Conservation (phyloP, 257 asterid species). For the Thymus mandschuricus region DNA sequence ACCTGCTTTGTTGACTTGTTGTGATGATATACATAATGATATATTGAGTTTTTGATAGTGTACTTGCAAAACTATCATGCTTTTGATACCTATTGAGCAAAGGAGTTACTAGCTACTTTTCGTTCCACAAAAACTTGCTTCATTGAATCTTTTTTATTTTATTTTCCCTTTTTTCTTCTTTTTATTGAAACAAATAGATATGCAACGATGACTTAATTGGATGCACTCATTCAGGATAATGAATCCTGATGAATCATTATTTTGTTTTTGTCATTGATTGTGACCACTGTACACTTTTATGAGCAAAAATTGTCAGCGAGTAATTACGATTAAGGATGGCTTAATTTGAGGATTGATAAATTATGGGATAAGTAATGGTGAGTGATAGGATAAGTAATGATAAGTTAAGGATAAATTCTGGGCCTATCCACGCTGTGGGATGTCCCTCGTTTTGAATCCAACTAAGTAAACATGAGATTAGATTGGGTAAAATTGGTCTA, state of each 20-base stretch:
- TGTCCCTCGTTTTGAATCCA: no score
- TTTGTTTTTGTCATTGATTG: neutral
- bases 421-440: no score
- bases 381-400: no score
- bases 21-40: neutral
- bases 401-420: no score
- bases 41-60: neutral
- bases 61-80: neutral
- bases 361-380: no score
- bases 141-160: neutral
- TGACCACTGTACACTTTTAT: neutral
- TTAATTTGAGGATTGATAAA: no score
- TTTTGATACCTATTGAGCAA: neutral
- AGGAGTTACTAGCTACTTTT: neutral
- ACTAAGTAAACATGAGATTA: no score
- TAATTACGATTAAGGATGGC: no score
- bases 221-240: no score
- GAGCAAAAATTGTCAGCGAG: neutral
- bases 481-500: no score
- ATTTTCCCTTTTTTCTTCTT: neutral
- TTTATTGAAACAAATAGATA: neutral
- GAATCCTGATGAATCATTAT: no score
- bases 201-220: neutral
- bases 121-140: neutral
- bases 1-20: neutral